These are phyloP conservation scores for Rhodamnia argentea DNA, from an alignment of 345 rosid species.

Conservation along the genomic window DNA sequence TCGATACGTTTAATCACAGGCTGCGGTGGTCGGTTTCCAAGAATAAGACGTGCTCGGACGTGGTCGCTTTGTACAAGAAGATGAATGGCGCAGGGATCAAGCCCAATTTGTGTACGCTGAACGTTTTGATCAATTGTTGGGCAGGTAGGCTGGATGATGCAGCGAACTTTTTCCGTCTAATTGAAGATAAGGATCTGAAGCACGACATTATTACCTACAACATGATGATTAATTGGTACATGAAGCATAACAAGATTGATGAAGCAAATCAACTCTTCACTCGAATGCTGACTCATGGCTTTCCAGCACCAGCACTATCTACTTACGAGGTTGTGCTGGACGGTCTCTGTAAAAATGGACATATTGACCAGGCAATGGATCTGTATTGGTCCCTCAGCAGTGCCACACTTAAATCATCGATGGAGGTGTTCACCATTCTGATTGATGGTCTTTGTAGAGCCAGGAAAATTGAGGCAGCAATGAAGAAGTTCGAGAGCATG, in stretches of 20 bases:
- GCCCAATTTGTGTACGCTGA: background rate
- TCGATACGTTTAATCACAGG: too few relatives aligned
- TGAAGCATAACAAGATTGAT: background rate
- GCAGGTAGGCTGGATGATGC: background rate
- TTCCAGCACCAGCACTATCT: background rate
- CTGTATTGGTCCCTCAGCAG: background rate
- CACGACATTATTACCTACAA: background rate
- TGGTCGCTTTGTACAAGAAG: background rate
- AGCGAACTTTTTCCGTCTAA: background rate
- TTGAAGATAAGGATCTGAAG: background rate
- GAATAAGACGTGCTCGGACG: background rate
- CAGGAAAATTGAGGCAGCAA: background rate
- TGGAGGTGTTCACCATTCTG: background rate
- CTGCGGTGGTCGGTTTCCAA: background rate
- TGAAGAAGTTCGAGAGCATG: background rate
- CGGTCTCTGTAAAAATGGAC: background rate
- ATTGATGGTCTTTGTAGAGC: background rate
- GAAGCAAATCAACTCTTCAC: background rate
- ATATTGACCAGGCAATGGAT: background rate
- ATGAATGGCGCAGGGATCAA: background rate
- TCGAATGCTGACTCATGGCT: background rate
- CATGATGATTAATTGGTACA: background rate
- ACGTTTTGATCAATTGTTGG: background rate
- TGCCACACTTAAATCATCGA: background rate
- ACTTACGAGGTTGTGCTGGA: background rate